Conservation (phyloP, 176 grass and related monocot genomes). For the Triticum dicoccoides region DNA sequence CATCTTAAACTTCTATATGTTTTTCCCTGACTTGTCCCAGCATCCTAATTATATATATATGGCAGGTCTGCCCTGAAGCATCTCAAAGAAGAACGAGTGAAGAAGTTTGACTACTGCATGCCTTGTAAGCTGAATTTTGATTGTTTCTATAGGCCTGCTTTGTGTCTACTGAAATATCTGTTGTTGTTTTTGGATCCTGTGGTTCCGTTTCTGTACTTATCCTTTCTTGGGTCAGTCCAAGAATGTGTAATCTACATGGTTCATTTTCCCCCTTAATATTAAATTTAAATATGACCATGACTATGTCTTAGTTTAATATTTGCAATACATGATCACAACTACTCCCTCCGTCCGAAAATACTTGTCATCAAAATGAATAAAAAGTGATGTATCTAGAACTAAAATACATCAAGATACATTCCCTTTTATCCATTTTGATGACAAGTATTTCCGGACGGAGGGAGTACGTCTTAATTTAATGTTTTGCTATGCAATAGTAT, state of each 20-base stretch:
- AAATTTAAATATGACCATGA: background rate
- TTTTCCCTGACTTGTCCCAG: background rate
- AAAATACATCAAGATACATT: no score
- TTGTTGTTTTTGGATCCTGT: constrained; percentile 4
- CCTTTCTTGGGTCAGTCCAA: constrained; percentile 9
- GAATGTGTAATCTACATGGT: constrained; percentile 24
- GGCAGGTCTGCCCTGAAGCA: constrained; percentile 77
- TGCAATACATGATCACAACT: background rate
- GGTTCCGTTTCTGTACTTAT: constrained; percentile 27
- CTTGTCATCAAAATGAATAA: no score
- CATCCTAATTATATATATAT: constrained; percentile 10
- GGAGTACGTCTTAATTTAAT: background rate
- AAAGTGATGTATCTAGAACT: no score
- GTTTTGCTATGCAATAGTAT: background rate
- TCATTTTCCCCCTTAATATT: background rate
- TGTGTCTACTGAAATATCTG: constrained; percentile 13
- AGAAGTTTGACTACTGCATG: constrained; percentile 90
- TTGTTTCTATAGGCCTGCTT: constrained; percentile 1
- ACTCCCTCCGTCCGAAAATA: no score
- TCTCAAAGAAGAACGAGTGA: constrained; percentile 80
- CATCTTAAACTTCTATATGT: background rate
- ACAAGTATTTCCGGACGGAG: no score
- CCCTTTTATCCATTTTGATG: no score
- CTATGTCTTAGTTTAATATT: constrained; percentile 4
- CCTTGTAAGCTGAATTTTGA: constrained; percentile 66